A percentile compares a stretch with the other conserved stretches of the same genome.
These are phyloP conservation scores for Aspergillus ostianus DNA, from an alignment of 495 filamentous ascomycete genomes.

Conservation along the genomic window DNA sequence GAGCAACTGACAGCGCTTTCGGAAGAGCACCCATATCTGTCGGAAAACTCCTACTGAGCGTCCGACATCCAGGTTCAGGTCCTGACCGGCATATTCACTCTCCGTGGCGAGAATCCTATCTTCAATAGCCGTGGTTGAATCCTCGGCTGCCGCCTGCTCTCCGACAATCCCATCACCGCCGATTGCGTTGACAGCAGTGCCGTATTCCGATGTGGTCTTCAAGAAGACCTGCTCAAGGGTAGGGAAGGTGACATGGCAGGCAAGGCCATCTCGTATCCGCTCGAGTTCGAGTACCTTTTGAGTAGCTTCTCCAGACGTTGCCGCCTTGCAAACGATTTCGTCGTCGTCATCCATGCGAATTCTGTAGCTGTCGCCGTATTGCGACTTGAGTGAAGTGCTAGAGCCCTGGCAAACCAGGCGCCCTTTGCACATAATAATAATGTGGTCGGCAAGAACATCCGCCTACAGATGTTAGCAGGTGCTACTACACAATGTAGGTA, in stretches of 20 bases:
- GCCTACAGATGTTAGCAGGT: not conserved
- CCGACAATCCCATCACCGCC: not conserved
- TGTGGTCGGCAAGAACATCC: slow-evolving; percentile 1
- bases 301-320: not conserved
- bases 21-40: not conserved
- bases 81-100: not conserved
- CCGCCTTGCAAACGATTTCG: not conserved
- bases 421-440: not conserved
- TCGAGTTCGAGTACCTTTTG: not conserved
- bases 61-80: not conserved
- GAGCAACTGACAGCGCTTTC: not conserved
- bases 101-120: not conserved
- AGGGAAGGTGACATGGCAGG: not conserved
- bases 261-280: not conserved
- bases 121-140: not conserved
- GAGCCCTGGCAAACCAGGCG: not conserved
- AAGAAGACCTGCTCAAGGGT: slow-evolving; percentile 1
- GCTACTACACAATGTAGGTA: not conserved
- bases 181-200: not conserved
- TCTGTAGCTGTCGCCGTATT: not conserved
- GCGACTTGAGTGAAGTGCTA: not conserved
- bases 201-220: not conserved
- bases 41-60: not conserved
- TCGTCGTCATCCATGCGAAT: slow-evolving; percentile 1
- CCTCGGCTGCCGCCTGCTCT: not conserved